Conservation (phyloP, 2,329 filamentous ascomycete species). For the Ceratocystis variospora region DNA sequence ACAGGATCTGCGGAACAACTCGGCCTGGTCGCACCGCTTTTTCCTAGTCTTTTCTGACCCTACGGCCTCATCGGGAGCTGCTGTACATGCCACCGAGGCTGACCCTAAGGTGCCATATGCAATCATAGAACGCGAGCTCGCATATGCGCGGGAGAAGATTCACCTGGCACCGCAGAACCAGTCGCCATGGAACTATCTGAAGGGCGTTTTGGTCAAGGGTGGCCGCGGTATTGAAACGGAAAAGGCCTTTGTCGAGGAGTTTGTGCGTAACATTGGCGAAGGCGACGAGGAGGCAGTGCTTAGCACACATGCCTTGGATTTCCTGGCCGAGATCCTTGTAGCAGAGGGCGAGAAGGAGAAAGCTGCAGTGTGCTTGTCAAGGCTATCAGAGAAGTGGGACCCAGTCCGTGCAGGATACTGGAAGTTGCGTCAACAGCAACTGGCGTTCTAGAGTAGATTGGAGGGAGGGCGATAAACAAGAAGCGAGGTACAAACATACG, state of each 20-base stretch:
- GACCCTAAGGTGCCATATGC: conserved; percentile 46
- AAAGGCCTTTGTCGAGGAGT: conserved; percentile 37
- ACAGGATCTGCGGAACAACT: conserved; percentile 85
- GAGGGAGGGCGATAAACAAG: not conserved
- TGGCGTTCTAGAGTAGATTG: conserved; percentile 10
- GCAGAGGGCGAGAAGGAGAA: conserved; percentile 43
- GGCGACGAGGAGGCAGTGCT: conserved; percentile 36
- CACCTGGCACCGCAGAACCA: conserved; percentile 78
- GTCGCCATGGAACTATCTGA: conserved; percentile 84
- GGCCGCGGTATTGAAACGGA: conserved; percentile 36
- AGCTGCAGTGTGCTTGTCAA: conserved; percentile 54
- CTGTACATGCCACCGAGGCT: conserved; percentile 34
- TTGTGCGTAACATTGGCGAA: conserved; percentile 36
- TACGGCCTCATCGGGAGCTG: conserved; percentile 33
- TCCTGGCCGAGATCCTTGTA: conserved; percentile 54
- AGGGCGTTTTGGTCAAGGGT: conserved; percentile 58
- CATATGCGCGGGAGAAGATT: conserved; percentile 61
- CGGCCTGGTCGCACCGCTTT: conserved; percentile 94
- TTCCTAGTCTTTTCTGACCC: conserved; percentile 70
- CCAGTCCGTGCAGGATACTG: conserved; percentile 85
- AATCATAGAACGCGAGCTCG: conserved; percentile 60
- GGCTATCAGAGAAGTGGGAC: conserved; percentile 78
- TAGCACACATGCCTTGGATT: conserved; percentile 55
- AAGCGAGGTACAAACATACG: not conserved
- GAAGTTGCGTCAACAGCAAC: conserved; percentile 42